phyloP scores from a whole-genome alignment of 768 basidiomycete genomes.

The Lactarius sanguifluus region DNA sequence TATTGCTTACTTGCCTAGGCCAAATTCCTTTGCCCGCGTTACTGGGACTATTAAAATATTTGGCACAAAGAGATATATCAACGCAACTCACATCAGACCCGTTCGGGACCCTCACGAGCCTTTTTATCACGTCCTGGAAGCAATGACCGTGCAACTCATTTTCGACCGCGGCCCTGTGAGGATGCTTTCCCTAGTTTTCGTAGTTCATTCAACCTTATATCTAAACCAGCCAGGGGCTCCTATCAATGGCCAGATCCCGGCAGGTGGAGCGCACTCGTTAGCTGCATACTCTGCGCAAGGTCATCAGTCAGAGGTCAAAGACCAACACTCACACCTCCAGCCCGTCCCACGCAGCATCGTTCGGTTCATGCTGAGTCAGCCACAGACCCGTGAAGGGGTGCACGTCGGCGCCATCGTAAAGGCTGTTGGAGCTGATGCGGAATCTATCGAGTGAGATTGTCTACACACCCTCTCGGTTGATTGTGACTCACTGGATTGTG shows the following conservation, averaged over 20 bases:
- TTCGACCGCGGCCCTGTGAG: slow-evolving; percentile 67
- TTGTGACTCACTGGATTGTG: slow-evolving; percentile 5
- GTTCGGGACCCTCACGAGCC: slow-evolving; percentile 73
- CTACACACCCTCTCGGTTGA: not conserved
- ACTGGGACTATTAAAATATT: slow-evolving; percentile 83
- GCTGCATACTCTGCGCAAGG: slow-evolving; percentile 40
- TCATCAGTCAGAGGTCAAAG: slow-evolving; percentile 15
- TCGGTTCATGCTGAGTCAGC: slow-evolving; percentile 54
- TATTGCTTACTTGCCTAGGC: slow-evolving; percentile 43
- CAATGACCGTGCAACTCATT: slow-evolving; percentile 64
- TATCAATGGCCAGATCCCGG: slow-evolving; percentile 20
- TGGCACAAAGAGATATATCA: slow-evolving; percentile 77
- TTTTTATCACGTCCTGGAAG: slow-evolving; percentile 79
- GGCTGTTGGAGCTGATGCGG: slow-evolving; percentile 57
- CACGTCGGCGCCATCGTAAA: slow-evolving; percentile 73
- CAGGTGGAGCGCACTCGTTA: slow-evolving; percentile 18
- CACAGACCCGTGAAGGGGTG: slow-evolving; percentile 60
- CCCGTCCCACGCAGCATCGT: slow-evolving; percentile 63
- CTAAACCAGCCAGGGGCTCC: slow-evolving; percentile 31
- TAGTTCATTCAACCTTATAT: slow-evolving; percentile 1
- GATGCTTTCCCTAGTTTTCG: slow-evolving; percentile 10
- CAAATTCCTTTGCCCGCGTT: slow-evolving; percentile 76
- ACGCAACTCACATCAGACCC: slow-evolving; percentile 68
- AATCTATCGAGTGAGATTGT: slow-evolving; percentile 48
- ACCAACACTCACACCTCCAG: slow-evolving; percentile 50